Percentiles rank a stretch among this genome's conserved stretches.
phyloP scores from a whole-genome alignment of 1,284 basidiomycete species.

The Puccinia polysora region DNA sequence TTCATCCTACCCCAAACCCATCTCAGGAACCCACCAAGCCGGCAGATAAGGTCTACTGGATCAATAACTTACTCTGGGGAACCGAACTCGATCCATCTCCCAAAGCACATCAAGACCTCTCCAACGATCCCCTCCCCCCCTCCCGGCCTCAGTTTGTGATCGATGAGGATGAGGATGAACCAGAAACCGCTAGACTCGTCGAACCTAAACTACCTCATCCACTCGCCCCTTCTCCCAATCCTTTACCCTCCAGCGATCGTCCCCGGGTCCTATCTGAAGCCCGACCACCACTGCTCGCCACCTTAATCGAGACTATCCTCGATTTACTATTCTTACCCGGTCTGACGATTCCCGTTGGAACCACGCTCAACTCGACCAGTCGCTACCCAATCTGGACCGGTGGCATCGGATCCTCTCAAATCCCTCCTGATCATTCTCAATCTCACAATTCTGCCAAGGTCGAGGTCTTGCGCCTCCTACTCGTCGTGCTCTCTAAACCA shows the following conservation, averaged over 20 bases:
- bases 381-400: constrained; percentile 35
- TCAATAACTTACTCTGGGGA: constrained; percentile 30
- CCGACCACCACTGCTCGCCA: constrained; percentile 15
- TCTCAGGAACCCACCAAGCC: background rate
- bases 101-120: background rate
- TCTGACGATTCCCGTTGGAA: constrained; percentile 9
- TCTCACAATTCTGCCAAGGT: constrained; percentile 18
- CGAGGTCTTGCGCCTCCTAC: constrained; percentile 7
- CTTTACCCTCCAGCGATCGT: background rate
- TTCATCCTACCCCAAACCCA: background rate
- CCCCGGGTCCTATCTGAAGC: background rate
- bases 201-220: constrained; percentile 4
- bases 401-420: constrained; percentile 9
- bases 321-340: constrained; percentile 41
- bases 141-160: constrained; percentile 35
- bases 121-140: background rate
- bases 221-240: background rate
- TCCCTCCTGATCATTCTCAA: constrained; percentile 8
- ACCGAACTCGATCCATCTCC: background rate
- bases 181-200: constrained; percentile 14
- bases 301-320: constrained; percentile 33
- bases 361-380: background rate
- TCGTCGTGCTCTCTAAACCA: constrained; percentile 21
- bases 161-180: constrained; percentile 35
- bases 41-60: constrained; percentile 21